Evolutionary conservation across 257 asterid species (phyloP).

Genomic region (Vinca minor): DNA sequence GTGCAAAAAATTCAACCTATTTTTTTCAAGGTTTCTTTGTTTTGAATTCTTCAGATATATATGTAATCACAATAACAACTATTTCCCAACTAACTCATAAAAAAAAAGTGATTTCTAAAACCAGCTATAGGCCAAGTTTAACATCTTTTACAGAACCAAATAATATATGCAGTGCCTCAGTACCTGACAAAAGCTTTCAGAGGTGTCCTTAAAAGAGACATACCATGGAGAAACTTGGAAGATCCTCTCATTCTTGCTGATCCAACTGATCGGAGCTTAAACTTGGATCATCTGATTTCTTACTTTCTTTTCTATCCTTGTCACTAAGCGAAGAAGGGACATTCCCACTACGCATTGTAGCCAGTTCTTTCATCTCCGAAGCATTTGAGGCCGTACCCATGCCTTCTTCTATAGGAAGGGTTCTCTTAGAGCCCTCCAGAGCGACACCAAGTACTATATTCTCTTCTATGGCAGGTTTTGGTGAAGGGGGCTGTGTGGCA

Average conservation of each 20-base stretch:
- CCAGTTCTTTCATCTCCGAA: constrained; percentile 51
- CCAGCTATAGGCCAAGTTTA: background rate
- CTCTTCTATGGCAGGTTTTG: constrained; percentile 69
- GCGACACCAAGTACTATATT: constrained; percentile 96
- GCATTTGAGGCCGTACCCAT: constrained; percentile 22
- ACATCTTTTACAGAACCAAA: background rate
- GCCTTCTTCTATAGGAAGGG: constrained; percentile 85
- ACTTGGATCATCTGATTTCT: constrained; percentile 19
- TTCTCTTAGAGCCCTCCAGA: constrained; percentile 88
- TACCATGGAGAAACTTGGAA: background rate
- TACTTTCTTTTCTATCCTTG: constrained; percentile 43
- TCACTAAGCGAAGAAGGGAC: constrained; percentile 31
- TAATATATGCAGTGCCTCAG: background rate
- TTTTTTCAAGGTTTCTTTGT: background rate
- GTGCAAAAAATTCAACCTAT: background rate
- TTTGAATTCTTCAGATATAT: background rate
- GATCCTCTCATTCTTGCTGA: background rate
- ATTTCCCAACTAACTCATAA: background rate
- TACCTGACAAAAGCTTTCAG: background rate
- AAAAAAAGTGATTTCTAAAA: background rate
- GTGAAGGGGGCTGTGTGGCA: constrained; percentile 27
- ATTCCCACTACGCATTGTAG: constrained; percentile 40
- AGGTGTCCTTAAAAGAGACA: no score
- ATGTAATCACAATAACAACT: background rate
- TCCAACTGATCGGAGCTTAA: background rate